A percentile compares a stretch with the other conserved stretches of the same genome.
These are phyloP conservation scores for Wickerhamomyces chaumierensis DNA, from an alignment of 805 yeast genomes.

Conservation along the genomic window DNA sequence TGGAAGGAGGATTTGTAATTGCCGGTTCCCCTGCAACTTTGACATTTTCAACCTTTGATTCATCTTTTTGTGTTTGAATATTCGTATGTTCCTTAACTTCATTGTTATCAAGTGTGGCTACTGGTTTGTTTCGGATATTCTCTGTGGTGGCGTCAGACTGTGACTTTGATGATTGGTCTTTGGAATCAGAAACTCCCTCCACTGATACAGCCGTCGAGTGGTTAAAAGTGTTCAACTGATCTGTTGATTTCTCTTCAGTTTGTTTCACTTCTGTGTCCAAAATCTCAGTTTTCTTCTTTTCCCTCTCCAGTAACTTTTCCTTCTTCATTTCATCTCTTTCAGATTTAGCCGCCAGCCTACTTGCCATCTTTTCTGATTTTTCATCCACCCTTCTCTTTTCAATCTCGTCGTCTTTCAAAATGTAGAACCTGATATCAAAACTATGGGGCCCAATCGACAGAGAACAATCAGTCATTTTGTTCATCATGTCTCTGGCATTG, in stretches of 20 bases:
- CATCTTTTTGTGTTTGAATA: no score
- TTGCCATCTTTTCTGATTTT: slow-evolving; percentile 25
- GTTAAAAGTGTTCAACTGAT: no score
- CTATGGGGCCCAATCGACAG: slow-evolving; percentile 75
- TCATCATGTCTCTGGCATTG: slow-evolving; percentile 79
- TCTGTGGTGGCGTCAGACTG: no score
- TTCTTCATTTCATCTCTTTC: slow-evolving; percentile 22
- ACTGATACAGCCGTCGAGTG: no score
- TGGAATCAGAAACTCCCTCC: no score
- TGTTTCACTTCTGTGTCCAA: not conserved
- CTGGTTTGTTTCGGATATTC: no score
- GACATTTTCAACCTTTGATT: no score
- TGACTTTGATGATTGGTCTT: no score
- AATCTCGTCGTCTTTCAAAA: slow-evolving; percentile 70
- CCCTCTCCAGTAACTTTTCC: slow-evolving; percentile 2
- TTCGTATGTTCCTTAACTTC: no score
- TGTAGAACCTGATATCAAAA: slow-evolving; percentile 66
- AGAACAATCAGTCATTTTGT: slow-evolving; percentile 69
- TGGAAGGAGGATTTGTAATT: no score
- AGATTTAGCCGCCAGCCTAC: slow-evolving; percentile 24
- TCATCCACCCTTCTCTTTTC: slow-evolving; percentile 37
- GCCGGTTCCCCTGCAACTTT: no score
- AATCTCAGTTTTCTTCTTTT: slow-evolving; percentile 6
- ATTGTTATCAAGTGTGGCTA: no score
- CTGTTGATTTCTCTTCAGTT: not conserved